Evolutionary conservation across 2,329 filamentous ascomycete genomes (phyloP), one percentile per base, ranked within the genome.

Genomic region (Fusarium foetens): DNA sequence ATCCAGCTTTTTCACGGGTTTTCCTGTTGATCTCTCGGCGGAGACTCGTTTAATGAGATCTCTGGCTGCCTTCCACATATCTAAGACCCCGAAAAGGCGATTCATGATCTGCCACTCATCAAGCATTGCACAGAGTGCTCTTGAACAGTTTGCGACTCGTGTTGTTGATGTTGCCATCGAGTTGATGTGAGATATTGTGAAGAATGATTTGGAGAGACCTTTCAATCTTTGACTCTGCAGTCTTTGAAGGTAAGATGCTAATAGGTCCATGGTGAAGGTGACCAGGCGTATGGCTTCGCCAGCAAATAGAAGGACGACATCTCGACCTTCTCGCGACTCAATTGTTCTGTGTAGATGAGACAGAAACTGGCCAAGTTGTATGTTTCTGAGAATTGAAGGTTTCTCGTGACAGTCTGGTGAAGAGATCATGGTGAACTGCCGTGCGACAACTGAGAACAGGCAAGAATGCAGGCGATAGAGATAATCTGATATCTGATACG

Each of bases 41-140:
- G n/a, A 33, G 9, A 58, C 10, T 1, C 25, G 17, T 10, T 4
- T 21, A 2, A 29, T 16, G 14, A 64, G 39, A 2, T 53, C 46
- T 39, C 11, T 33, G 2, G 45, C 11, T 14, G 57, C 29, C 3
- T 43, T 61, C 39, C 57, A 64, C 29, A 64, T 45, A n/a, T 61
- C 55, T 6, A 64, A 19, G 7, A 53, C 36, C 10, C 62, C 62
- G 1, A 58, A 62, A 3, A 64, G 62, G 12, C 57, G 62, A 27
- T 62, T 52, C 62, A 64, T 62, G 6, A 62, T 19, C n/a, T 64
- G 62, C 57, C 62, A 64, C 16, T 64, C 62, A 11, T 53, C 62
- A 0, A 64, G n/a, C 39, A 64, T 53, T 2, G 31, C 27, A 2
- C 23, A 27, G 1, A 61, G 17, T 19, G 57, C 33, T 13, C 39